These are phyloP conservation scores for Boletellus sp. DNA, from an alignment of 1,284 basidiomycete genomes.

Conservation along the genomic window DNA sequence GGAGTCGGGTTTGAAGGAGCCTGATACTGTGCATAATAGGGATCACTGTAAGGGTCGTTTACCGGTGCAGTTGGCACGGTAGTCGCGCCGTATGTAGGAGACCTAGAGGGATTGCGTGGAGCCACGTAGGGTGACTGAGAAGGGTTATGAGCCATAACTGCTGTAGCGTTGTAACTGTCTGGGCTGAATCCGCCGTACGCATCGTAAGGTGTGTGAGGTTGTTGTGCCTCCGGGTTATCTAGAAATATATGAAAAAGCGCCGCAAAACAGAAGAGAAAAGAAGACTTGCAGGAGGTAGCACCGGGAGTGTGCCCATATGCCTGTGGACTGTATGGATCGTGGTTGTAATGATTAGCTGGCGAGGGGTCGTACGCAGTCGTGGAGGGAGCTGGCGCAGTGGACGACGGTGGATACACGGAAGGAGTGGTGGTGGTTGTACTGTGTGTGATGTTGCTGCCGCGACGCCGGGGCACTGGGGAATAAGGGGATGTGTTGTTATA, in stretches of 20 bases:
- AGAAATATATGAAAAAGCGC: constrained; percentile 4
- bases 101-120: constrained; percentile 32
- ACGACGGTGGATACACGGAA: constrained; percentile 38
- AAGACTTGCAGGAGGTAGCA: constrained; percentile 56
- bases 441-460: constrained; percentile 44
- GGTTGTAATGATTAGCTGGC: constrained; percentile 25
- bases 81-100: constrained; percentile 48
- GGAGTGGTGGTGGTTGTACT: constrained; percentile 40
- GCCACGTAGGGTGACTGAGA: constrained; percentile 28
- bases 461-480: constrained; percentile 41
- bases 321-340: constrained; percentile 35
- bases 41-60: constrained; percentile 22
- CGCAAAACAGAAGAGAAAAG: neutral
- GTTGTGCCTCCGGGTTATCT: constrained; percentile 55
- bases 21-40: constrained; percentile 29
- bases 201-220: constrained; percentile 49
- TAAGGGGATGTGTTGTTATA: constrained; percentile 55
- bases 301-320: constrained; percentile 55
- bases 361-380: constrained; percentile 24
- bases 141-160: constrained; percentile 27
- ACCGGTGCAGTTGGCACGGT: constrained; percentile 35
- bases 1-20: constrained; percentile 19
- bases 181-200: constrained; percentile 45
- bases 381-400: constrained; percentile 17
- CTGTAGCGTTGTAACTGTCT: constrained; percentile 40